A percentile compares a stretch with the other conserved stretches of the same genome.
Evolutionary conservation across 352 stramenopile genomes (phyloP).

Genomic region (Ophiocytium majus): DNA sequence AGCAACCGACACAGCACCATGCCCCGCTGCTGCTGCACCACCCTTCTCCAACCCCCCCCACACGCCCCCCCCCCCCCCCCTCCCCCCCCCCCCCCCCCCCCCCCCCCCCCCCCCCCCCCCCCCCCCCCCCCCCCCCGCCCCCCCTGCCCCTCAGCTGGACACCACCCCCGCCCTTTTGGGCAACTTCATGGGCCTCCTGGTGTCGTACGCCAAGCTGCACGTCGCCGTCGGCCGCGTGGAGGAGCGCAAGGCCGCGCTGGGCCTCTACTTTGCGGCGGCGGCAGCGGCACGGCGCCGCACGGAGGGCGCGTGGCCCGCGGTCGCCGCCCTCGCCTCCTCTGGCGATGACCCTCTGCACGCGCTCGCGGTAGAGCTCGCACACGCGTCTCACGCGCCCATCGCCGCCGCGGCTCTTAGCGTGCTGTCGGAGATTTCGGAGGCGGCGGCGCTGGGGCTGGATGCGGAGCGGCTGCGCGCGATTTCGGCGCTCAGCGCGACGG

Average conservation of each 20-base stretch:
- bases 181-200: conserved; percentile 32
- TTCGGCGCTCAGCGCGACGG: not conserved
- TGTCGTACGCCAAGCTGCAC: conserved; percentile 13
- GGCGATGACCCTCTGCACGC: conserved; percentile 16
- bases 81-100: no score
- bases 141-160: not conserved
- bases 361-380: not conserved
- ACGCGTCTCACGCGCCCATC: not conserved
- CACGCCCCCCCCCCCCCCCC: no score
- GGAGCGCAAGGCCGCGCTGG: conserved; percentile 18
- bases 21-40: no score
- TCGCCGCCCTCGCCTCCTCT: not conserved
- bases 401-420: not conserved
- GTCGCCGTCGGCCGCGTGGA: conserved; percentile 5
- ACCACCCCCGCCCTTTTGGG: conserved; percentile 6
- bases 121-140: not conserved
- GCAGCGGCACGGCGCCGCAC: not conserved
- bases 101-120: no score
- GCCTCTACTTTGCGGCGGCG: conserved; percentile 23
- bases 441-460: not conserved
- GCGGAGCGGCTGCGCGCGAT: not conserved
- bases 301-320: not conserved
- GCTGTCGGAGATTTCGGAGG: not conserved
- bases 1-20: no score
- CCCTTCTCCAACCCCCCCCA: no score